A percentile compares a stretch with the other conserved stretches of the same genome.
These are phyloP conservation scores for Phylloporus gajari DNA, from an alignment of 1,284 basidiomycete species.

Conservation along the genomic window DNA sequence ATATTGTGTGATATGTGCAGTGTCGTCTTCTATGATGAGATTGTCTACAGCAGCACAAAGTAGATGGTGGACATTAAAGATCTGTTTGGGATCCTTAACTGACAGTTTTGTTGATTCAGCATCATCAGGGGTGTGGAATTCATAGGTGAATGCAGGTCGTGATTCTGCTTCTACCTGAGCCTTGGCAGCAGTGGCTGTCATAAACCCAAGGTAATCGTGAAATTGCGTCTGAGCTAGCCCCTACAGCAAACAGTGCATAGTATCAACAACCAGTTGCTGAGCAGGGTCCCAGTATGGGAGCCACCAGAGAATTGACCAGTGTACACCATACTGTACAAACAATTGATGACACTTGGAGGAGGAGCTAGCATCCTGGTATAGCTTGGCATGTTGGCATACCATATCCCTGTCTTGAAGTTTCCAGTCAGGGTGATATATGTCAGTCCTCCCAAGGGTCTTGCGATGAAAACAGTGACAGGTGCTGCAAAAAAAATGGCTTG, in stretches of 20 bases:
- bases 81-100: background rate
- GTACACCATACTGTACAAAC: constrained; percentile 3
- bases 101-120: background rate
- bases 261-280: background rate
- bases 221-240: background rate
- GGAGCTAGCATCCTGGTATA: constrained; percentile 29
- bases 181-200: background rate
- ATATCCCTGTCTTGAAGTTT: constrained; percentile 20
- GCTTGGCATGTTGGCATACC: constrained; percentile 28
- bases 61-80: background rate
- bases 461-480: constrained; percentile 36
- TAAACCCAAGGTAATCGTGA: background rate
- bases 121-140: background rate
- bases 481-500: constrained; percentile 45
- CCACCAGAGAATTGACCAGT: constrained; percentile 4
- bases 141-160: background rate
- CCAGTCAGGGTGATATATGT: constrained; percentile 47
- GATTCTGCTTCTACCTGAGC: background rate
- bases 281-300: constrained; percentile 7
- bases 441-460: constrained; percentile 28
- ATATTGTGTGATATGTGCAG: background rate
- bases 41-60: background rate
- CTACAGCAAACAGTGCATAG: constrained; percentile 1
- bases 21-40: background rate
- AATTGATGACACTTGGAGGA: background rate